phyloP scores from a whole-genome alignment of 2,329 filamentous ascomycete genomes.

The Nectriaceae sp. region DNA sequence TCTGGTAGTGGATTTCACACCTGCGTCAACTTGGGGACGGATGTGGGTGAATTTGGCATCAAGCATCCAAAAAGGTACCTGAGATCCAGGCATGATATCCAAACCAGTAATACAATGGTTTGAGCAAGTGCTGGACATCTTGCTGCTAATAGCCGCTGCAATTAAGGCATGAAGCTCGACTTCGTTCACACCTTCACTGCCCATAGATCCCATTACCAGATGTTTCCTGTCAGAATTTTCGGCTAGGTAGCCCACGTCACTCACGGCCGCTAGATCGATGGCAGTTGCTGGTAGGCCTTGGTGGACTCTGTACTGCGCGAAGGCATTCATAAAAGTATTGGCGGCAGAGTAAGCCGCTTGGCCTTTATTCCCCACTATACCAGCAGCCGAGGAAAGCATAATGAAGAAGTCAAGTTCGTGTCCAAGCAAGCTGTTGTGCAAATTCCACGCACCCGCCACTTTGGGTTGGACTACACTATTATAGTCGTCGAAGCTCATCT shows the following conservation, averaged over 20 bases:
- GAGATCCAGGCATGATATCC: background rate
- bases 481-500: constrained; percentile 29
- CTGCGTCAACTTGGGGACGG: background rate
- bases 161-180: background rate
- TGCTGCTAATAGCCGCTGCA: background rate
- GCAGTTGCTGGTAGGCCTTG: constrained; percentile 1
- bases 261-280: constrained; percentile 11
- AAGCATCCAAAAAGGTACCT: background rate
- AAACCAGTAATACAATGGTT: background rate
- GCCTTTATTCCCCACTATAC: constrained; percentile 31
- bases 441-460: constrained; percentile 31
- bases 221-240: background rate
- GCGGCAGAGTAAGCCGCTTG: constrained; percentile 43
- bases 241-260: background rate
- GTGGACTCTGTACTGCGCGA: constrained; percentile 14
- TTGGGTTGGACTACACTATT: constrained; percentile 33
- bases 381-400: constrained; percentile 35
- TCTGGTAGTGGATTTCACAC: background rate
- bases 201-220: background rate
- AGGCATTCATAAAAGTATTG: constrained; percentile 31
- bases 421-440: constrained; percentile 22
- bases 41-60: background rate
- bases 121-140: background rate
- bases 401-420: constrained; percentile 40
- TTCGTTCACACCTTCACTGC: background rate